A percentile compares a stretch with the other conserved stretches of the same genome.
Evolutionary conservation across 202 grass and related monocot genomes (phyloP).

Genomic region (Musa balbisiana): DNA sequence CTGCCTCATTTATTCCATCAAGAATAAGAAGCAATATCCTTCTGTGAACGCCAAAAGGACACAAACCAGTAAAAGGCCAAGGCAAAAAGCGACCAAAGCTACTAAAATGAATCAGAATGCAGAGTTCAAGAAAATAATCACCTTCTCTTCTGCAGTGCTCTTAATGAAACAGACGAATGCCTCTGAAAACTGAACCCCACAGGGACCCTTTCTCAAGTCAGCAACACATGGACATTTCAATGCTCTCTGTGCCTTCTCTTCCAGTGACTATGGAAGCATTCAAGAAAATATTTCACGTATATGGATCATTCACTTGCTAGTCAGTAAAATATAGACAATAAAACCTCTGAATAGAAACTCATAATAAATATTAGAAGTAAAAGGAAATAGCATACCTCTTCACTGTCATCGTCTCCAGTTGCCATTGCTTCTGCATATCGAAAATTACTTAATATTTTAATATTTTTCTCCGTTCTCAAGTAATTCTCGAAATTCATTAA

Average conservation of each 20-base stretch:
- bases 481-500: neutral
- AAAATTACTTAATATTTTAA: constrained; percentile 18
- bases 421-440: constrained; percentile 66
- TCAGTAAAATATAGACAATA: constrained; percentile 11
- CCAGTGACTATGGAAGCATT: constrained; percentile 59
- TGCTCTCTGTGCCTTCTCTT: constrained; percentile 74
- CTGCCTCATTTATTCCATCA: too few species aligned
- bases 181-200: constrained; percentile 64
- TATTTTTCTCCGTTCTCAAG: neutral
- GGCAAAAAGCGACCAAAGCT: neutral
- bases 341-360: neutral
- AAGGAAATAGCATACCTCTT: constrained; percentile 38
- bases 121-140: constrained; percentile 4
- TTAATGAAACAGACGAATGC: constrained; percentile 81
- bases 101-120: neutral
- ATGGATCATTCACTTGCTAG: neutral
- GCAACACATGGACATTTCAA: constrained; percentile 82
- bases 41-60: too few species aligned
- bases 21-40: too few species aligned
- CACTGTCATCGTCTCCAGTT: constrained; percentile 36
- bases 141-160: constrained; percentile 86
- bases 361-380: constrained; percentile 17
- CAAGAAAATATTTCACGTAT: constrained; percentile 15
- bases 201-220: constrained; percentile 75
- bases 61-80: neutral